Conservation (phyloP, 768 basidiomycete genomes). For the Phlegmacium glaucopus region DNA sequence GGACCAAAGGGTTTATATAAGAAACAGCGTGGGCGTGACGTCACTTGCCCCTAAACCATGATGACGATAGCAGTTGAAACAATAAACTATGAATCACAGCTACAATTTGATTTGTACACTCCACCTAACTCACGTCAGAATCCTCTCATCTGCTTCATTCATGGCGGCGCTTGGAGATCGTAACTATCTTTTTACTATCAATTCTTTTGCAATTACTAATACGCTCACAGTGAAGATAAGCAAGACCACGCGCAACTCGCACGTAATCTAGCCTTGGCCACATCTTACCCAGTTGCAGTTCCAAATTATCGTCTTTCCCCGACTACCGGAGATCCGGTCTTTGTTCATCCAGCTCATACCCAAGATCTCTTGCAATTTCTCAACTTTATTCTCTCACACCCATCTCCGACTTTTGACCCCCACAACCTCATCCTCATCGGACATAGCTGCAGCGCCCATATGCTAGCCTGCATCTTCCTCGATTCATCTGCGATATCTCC, state of each 20-base stretch:
- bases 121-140: constrained; percentile 7
- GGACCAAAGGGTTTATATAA: constrained; percentile 3
- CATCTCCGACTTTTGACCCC: constrained; percentile 35
- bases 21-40: background rate
- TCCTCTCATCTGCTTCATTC: constrained; percentile 68
- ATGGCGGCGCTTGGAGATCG: constrained; percentile 85
- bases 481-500: constrained; percentile 41
- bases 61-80: background rate
- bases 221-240: constrained; percentile 65
- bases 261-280: constrained; percentile 43
- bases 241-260: constrained; percentile 53
- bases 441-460: constrained; percentile 83
- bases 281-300: constrained; percentile 58
- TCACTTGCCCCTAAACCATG: constrained; percentile 39
- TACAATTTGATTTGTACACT: constrained; percentile 56
- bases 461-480: constrained; percentile 68
- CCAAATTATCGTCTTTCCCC: constrained; percentile 79
- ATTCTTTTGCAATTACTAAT: background rate
- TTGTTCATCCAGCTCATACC: constrained; percentile 71
- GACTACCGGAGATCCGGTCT: constrained; percentile 28
- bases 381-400: constrained; percentile 44
- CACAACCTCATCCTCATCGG: constrained; percentile 57
- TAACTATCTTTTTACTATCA: constrained; percentile 31
- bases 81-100: constrained; percentile 24
- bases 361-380: constrained; percentile 63